A percentile compares a stretch with the other conserved stretches of the same genome.
phyloP scores from a whole-genome alignment of 2,329 filamentous ascomycete genomes.

The Fusarium sp. region DNA sequence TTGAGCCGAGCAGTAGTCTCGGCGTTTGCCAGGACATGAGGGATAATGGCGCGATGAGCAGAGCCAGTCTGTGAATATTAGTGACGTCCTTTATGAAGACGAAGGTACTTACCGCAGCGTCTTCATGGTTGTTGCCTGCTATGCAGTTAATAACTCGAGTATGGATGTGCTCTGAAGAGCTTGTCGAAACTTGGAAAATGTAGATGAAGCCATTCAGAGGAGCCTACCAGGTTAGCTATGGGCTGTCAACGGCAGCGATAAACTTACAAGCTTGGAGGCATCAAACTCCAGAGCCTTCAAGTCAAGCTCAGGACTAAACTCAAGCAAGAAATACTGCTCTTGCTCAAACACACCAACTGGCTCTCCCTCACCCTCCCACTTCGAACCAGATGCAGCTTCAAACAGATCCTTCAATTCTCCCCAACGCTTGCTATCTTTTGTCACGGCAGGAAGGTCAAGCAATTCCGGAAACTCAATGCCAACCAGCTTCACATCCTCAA shows the following conservation, averaged over 20 bases:
- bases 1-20: neutral
- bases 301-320: constrained; percentile 5
- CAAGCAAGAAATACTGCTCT: constrained; percentile 1
- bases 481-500: neutral
- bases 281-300: neutral
- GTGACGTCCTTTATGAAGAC: neutral
- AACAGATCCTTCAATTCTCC: neutral
- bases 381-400: neutral
- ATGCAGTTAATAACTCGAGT: neutral
- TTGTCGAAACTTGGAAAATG: neutral
- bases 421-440: neutral
- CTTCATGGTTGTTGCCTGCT: neutral
- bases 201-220: neutral
- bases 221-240: neutral
- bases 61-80: neutral
- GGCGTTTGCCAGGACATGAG: neutral
- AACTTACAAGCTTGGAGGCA: neutral
- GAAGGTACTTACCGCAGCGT: neutral
- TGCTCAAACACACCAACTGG: neutral
- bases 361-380: neutral
- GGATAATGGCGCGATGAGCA: constrained; percentile 6
- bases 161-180: neutral
- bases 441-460: neutral
- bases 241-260: fast-evolving
- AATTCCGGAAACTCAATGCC: constrained; percentile 8